A percentile compares a stretch with the other conserved stretches of the same genome.
These are phyloP conservation scores for Remersonia thermophila DNA, from an alignment of 2,329 filamentous ascomycete species.

Conservation along the genomic window DNA sequence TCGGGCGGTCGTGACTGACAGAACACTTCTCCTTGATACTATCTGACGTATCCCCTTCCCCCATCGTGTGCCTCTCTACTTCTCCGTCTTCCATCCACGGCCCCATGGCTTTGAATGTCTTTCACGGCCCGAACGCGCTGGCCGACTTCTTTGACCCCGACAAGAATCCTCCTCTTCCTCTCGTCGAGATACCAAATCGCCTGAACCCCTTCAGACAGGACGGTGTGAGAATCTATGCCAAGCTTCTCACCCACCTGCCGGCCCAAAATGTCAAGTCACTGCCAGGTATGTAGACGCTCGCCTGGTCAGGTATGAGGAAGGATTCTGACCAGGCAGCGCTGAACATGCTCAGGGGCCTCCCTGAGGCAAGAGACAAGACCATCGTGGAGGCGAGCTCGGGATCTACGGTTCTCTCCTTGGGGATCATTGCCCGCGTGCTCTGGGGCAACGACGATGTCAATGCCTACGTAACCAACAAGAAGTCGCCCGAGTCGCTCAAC, in stretches of 20 bases:
- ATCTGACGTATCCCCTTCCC: too few relatives aligned
- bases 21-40: too few relatives aligned
- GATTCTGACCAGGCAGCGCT: conserved; percentile 26
- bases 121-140: conserved; percentile 43
- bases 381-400: conserved; percentile 51
- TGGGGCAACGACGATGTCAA: conserved; percentile 38
- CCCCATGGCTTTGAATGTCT: conserved; percentile 34
- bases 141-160: conserved; percentile 49
- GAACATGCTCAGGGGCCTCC: conserved; percentile 35
- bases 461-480: conserved; percentile 49
- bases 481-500: conserved; percentile 37
- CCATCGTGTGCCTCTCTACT: too few relatives aligned
- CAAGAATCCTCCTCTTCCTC: conserved; percentile 41
- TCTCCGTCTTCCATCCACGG: too few relatives aligned
- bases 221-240: conserved; percentile 51
- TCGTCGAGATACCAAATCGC: conserved; percentile 46
- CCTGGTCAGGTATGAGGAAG: background rate
- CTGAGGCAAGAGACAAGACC: conserved; percentile 32
- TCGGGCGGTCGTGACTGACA: too few relatives aligned
- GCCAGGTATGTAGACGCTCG: conserved; percentile 30
- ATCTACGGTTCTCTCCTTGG: conserved; percentile 49
- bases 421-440: conserved; percentile 38
- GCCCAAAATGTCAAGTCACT: conserved; percentile 54
- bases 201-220: conserved; percentile 46
- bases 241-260: conserved; percentile 54